phyloP scores from a whole-genome alignment of 352 stramenopile genomes.

The Blastocystis sp. region DNA sequence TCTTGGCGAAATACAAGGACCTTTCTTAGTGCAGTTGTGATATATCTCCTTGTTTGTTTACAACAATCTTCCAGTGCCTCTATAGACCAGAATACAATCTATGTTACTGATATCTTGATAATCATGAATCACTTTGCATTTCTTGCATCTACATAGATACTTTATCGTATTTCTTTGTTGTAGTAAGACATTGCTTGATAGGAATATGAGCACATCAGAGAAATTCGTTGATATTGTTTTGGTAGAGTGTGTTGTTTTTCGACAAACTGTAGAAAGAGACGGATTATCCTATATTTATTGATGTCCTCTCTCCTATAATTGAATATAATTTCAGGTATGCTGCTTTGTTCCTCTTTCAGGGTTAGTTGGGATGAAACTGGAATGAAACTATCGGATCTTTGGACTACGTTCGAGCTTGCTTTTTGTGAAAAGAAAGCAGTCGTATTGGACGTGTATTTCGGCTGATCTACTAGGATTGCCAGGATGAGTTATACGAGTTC shows the following conservation, averaged over 20 bases:
- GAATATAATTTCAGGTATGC: slow-evolving; percentile 62
- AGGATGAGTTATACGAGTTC: slow-evolving; percentile 48
- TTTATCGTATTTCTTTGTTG: background rate
- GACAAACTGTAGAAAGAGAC: background rate
- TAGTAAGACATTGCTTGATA: too few relatives aligned
- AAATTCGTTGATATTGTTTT: background rate
- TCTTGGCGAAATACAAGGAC: background rate
- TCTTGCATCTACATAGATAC: background rate
- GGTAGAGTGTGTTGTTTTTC: background rate
- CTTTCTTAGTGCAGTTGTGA: too few relatives aligned
- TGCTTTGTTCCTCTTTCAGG: background rate
- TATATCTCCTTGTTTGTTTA: background rate
- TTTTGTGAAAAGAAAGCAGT: slow-evolving; percentile 56
- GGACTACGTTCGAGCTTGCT: slow-evolving; percentile 57
- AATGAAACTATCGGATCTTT: slow-evolving; percentile 55
- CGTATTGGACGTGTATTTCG: background rate
- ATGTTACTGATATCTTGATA: background rate
- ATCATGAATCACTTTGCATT: background rate
- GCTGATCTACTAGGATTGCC: slow-evolving; percentile 20
- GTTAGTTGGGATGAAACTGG: slow-evolving; percentile 55
- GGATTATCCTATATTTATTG: slow-evolving; percentile 5
- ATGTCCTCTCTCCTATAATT: background rate
- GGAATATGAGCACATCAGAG: background rate
- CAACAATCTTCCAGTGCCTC: background rate
- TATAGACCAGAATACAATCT: background rate